Conservation (phyloP, 2,329 filamentous ascomycete genomes). For the Hymenoscyphus occultus region DNA sequence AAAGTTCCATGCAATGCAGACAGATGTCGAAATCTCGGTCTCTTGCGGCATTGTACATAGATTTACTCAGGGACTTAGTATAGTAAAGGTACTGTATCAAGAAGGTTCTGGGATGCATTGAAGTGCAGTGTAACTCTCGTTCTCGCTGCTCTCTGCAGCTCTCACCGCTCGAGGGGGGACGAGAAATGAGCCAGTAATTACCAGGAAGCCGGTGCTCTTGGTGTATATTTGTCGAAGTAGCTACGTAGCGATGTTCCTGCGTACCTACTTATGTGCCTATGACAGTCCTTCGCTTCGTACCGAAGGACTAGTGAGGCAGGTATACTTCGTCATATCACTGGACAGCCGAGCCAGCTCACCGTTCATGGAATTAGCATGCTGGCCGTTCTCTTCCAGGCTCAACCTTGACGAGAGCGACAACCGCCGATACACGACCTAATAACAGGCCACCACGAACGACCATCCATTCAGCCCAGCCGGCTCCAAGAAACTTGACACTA, state of each 20-base stretch:
- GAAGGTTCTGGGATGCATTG: no score
- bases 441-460: no score
- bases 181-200: background rate
- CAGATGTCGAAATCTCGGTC: background rate
- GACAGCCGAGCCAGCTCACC: background rate
- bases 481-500: conserved; percentile 1
- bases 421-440: background rate
- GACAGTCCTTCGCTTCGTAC: no score
- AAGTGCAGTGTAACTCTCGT: background rate
- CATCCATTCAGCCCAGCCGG: no score
- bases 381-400: background rate
- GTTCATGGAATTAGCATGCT: background rate
- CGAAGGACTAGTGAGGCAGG: no score
- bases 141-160: background rate
- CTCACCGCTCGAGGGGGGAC: conserved; percentile 2
- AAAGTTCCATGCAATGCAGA: background rate
- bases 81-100: no score
- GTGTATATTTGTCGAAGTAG: background rate
- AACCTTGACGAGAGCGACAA: background rate
- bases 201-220: no score
- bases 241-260: no score
- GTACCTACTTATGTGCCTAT: no score
- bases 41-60: background rate
- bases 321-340: background rate
- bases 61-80: no score